phyloP scores from a whole-genome alignment of 257 asterid species.

The Solanum lycopersicoides region DNA sequence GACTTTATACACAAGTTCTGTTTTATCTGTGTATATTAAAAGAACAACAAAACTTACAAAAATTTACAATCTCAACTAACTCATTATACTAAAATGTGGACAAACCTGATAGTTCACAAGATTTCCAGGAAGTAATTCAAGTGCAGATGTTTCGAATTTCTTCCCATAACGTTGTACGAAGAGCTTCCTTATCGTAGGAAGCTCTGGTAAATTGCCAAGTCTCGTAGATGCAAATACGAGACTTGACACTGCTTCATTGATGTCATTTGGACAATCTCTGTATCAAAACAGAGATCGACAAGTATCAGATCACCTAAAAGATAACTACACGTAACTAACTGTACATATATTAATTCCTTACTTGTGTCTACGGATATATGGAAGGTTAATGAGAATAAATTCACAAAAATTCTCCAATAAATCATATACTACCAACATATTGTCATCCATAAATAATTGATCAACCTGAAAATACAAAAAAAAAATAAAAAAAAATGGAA shows the following conservation, averaged over 20 bases:
- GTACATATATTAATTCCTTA: constrained; percentile 3
- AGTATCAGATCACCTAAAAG: not conserved
- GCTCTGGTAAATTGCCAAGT: constrained; percentile 75
- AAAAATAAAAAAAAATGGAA: not conserved
- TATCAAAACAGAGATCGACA: not conserved
- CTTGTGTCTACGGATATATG: constrained; percentile 61
- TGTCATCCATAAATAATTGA: constrained; percentile 51
- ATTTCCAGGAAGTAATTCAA: constrained; percentile 53
- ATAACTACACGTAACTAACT: not conserved
- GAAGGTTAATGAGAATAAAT: constrained; percentile 35
- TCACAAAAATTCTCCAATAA: constrained; percentile 54
- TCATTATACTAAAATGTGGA: not conserved
- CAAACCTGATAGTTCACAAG: constrained; percentile 59
- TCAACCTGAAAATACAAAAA: constrained; percentile 41
- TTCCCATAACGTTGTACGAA: constrained; percentile 61
- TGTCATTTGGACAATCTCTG: constrained; percentile 81
- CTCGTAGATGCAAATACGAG: constrained; percentile 74
- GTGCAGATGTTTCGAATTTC: constrained; percentile 34
- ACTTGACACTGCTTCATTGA: constrained; percentile 71
- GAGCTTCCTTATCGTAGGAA: constrained; percentile 40
- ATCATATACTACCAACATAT: constrained; percentile 40
- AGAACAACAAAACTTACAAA: not conserved
- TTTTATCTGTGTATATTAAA: constrained; percentile 34
- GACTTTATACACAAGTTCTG: constrained; percentile 23
- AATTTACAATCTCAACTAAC: not conserved